A percentile compares a stretch with the other conserved stretches of the same genome.
phyloP scores from a whole-genome alignment of 352 stramenopile species.

The Globisporangium iwayamae region DNA sequence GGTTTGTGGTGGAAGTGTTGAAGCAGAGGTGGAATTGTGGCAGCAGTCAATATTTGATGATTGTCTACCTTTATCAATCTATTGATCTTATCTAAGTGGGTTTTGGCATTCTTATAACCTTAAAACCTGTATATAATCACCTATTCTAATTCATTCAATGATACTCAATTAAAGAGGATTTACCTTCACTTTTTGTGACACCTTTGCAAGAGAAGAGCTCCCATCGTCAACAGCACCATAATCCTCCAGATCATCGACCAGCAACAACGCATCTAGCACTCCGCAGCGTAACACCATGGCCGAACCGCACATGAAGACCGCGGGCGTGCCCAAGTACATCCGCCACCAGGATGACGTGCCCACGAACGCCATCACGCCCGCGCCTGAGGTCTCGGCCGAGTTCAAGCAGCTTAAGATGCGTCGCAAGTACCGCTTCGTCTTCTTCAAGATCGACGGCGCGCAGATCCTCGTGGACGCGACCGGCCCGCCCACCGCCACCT shows the following conservation, averaged over 20 bases:
- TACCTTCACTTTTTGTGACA: too few relatives aligned
- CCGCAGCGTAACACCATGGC: constrained; percentile 30
- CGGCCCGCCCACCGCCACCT: constrained; percentile 44
- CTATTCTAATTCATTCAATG: too few relatives aligned
- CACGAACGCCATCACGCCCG: constrained; percentile 66
- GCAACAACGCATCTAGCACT: constrained; percentile 1
- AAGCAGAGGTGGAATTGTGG: neutral
- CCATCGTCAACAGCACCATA: neutral
- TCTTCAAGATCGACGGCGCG: constrained; percentile 80
- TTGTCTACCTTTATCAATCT: neutral
- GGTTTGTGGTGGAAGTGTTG: constrained; percentile 2
- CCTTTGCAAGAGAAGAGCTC: too few relatives aligned
- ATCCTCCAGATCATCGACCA: constrained; percentile 1
- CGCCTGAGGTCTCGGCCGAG: constrained; percentile 47
- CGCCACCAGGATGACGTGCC: constrained; percentile 73
- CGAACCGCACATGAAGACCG: constrained; percentile 85
- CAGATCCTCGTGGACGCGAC: constrained; percentile 62
- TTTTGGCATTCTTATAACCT: neutral
- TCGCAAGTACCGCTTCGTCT: constrained; percentile 79
- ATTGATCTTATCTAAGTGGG: too few relatives aligned
- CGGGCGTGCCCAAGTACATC: constrained; percentile 69
- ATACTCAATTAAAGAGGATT: neutral
- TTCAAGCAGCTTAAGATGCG: constrained; percentile 90
- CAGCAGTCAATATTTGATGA: neutral
- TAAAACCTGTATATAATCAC: neutral